Evolutionary conservation across 2,329 filamentous ascomycete genomes (phyloP), one percentile per base, ranked within the genome.

Genomic region (Nemania sp.): DNA sequence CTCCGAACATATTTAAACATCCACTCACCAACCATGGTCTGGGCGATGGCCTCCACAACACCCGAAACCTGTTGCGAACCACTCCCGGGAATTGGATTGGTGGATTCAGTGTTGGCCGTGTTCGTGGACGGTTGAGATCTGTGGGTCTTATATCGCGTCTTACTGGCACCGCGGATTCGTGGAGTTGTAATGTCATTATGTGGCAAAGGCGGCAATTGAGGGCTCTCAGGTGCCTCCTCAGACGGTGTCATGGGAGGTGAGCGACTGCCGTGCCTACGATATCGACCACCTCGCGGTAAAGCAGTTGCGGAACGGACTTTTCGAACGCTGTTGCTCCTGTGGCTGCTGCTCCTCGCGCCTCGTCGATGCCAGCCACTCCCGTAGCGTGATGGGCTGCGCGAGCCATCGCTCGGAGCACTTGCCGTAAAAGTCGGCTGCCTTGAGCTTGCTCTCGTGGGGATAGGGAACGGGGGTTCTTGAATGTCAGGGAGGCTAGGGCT

Each of bases 1-100:
- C 91, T 85, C 53, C 91, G 85, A 35, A 94, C 90, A 71, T 96
- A 95, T 76, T 96, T 96, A 80, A 89, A 93, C 90, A 96, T 94
- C 90, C 91, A 95, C 71, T 98, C 95, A 39, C 95, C 95, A 32
- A 99, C 92, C 95, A 99, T 99, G 0, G 94, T 96, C 72, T 96
- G 93, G 1, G 95, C 93, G 75, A 99, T 98, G 3, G 95, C 92
- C 77, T 98, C 95, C 5, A 99, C 94, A 13, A 98, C 91, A 46
- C 87, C 90, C 0, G 89, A 89, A 45, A 88, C 85, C 67, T 92
- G 88, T 32, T 85, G 82, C 11, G 81, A 78, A 67, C 82, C 87
- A 43, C 79, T 82, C 56, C 82, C 79, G 3, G 84, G 88, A 42
- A 81, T 81, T 65, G 77, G 71, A 63, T 77, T 73, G 57, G 79